phyloP scores from a whole-genome alignment of 345 rosid genomes.

The Odontarrhena argentea region DNA sequence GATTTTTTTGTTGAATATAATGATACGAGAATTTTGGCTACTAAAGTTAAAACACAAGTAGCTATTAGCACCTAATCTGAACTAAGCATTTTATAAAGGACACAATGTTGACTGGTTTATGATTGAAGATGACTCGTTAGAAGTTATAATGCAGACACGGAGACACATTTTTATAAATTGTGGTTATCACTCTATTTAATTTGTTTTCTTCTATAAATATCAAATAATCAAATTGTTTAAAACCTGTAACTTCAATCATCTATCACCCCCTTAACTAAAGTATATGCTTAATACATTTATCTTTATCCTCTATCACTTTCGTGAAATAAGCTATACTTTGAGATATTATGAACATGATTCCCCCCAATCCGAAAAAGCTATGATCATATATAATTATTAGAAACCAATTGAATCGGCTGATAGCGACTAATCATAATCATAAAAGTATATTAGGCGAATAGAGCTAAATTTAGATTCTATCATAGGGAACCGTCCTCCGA shows the following conservation, averaged over 20 bases:
- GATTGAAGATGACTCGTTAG: constrained; percentile 34
- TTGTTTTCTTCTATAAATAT: not conserved
- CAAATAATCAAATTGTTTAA: not conserved
- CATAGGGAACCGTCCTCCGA: constrained; percentile 32
- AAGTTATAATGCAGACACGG: constrained; percentile 14
- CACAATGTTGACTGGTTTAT: constrained; percentile 31
- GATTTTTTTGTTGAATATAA: constrained; percentile 21
- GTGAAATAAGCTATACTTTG: constrained; percentile 25
- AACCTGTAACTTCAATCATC: constrained; percentile 36
- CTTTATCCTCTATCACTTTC: constrained; percentile 32
- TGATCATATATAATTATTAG: constrained; percentile 13
- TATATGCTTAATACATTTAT: constrained; percentile 38
- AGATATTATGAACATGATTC: constrained; percentile 36
- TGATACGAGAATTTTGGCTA: constrained; percentile 27
- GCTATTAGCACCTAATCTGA: constrained; percentile 32
- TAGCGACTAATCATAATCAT: constrained; percentile 20
- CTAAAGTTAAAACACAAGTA: constrained; percentile 26
- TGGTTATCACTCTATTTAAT: not conserved
- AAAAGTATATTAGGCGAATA: constrained; percentile 4
- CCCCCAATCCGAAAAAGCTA: constrained; percentile 29
- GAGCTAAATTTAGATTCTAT: constrained; percentile 16
- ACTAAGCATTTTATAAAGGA: constrained; percentile 22
- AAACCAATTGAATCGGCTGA: constrained; percentile 21
- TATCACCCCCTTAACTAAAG: constrained; percentile 30
- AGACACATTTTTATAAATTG: not conserved